Evolutionary conservation across 768 basidiomycete species (phyloP).

Genomic region (Lactarius vividus): DNA sequence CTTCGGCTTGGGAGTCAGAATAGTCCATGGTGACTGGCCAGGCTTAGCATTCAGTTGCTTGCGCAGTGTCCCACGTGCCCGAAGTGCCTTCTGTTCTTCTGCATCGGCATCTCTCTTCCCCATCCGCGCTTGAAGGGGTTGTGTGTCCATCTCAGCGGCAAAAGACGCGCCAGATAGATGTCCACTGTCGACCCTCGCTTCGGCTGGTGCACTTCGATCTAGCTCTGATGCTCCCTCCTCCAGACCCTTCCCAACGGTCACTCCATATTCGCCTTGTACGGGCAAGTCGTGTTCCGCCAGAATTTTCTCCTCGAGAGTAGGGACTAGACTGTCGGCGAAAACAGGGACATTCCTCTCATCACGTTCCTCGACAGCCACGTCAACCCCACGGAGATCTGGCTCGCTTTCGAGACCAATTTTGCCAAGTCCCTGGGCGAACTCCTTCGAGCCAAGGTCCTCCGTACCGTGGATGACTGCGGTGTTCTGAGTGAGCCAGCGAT

Average conservation of each 20-base stretch:
- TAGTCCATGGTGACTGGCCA: slow-evolving; percentile 54
- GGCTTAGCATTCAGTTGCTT: slow-evolving; percentile 54
- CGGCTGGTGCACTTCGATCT: slow-evolving; percentile 28
- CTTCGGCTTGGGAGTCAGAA: slow-evolving; percentile 65
- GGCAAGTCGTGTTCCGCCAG: slow-evolving; percentile 41
- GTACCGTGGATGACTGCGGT: slow-evolving; percentile 41
- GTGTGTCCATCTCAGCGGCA: slow-evolving; percentile 42
- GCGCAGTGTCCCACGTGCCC: slow-evolving; percentile 49
- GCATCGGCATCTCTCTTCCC: slow-evolving; percentile 45
- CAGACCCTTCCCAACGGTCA: slow-evolving; percentile 11
- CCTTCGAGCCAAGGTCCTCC: slow-evolving; percentile 39
- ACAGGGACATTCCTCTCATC: slow-evolving; percentile 51
- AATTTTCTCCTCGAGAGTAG: slow-evolving; percentile 67
- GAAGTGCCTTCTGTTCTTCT: slow-evolving; percentile 49
- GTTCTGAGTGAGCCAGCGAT: slow-evolving; percentile 13
- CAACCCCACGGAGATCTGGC: slow-evolving; percentile 42
- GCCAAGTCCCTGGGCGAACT: slow-evolving; percentile 38
- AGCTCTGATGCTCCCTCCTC: slow-evolving; percentile 7
- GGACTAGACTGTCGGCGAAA: slow-evolving; percentile 61
- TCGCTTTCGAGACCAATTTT: slow-evolving; percentile 46
- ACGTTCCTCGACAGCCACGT: slow-evolving; percentile 46
- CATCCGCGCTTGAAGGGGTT: slow-evolving; percentile 46
- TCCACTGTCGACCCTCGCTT: slow-evolving; percentile 42
- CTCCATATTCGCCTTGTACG: slow-evolving; percentile 14
- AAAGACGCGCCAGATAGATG: slow-evolving; percentile 49